These are phyloP conservation scores for Neoarthrinium moseri DNA, from an alignment of 2,329 filamentous ascomycete genomes.

Conservation along the genomic window DNA sequence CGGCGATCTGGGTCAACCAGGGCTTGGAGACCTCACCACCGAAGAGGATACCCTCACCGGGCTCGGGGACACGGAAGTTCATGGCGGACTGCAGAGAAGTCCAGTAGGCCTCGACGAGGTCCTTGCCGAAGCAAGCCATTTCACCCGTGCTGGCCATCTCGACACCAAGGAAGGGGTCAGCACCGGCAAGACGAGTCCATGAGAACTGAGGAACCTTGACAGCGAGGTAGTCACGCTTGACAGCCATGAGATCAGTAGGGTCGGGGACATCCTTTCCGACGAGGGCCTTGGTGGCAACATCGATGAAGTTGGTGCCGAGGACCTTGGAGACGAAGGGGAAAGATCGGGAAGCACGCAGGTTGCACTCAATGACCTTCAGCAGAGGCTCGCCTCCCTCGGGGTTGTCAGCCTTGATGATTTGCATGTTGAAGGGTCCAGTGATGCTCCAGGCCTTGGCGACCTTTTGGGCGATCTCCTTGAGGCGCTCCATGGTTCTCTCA, in stretches of 20 bases:
- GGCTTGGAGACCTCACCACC: constrained; percentile 77
- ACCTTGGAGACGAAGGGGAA: constrained; percentile 99
- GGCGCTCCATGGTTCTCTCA: constrained; percentile 72
- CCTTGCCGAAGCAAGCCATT: constrained; percentile 97
- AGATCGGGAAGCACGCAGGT: constrained; percentile 92
- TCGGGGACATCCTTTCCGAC: constrained; percentile 82
- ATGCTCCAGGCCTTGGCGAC: constrained; percentile 97
- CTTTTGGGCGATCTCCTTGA: constrained; percentile 95
- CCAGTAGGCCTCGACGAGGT: constrained; percentile 97
- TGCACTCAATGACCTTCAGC: constrained; percentile 97
- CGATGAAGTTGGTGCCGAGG: constrained; percentile 93
- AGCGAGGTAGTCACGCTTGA: constrained; percentile 87
- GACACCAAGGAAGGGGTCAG: constrained; percentile 95
- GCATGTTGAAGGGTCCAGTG: constrained; percentile 99
- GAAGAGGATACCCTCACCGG: constrained; percentile 92
- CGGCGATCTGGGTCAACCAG: constrained; percentile 75
- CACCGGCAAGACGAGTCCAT: constrained; percentile 95
- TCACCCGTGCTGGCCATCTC: constrained; percentile 98
- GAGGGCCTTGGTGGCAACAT: constrained; percentile 89
- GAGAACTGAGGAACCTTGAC: constrained; percentile 99
- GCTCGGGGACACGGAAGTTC: constrained; percentile 97
- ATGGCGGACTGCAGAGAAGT: constrained; percentile 92
- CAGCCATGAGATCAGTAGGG: constrained; percentile 82
- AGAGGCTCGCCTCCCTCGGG: constrained; percentile 71
- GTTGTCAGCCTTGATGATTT: constrained; percentile 91